Evolutionary conservation across 2,329 filamentous ascomycete genomes (phyloP), one percentile per base, ranked within the genome.

Genomic region (Tothia fuscella): DNA sequence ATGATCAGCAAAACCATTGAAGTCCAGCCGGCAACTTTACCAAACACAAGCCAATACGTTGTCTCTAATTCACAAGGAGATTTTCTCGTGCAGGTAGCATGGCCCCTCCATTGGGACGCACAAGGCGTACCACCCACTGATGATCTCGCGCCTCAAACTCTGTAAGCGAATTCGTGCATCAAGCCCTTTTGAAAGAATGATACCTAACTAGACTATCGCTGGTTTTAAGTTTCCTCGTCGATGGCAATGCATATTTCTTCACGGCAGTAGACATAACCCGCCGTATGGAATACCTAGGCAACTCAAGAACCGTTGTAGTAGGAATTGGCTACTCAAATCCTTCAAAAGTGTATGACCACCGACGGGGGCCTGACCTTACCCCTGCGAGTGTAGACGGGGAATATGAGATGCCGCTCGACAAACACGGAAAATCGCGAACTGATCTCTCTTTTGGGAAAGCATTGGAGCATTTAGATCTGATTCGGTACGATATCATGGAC

Each of bases 1-100:
- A 36, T 36, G 33, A n/a, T 22, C 33, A 22, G 17, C 21, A 22
- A n/a, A 5, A 12, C 25, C 10, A 12, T 13, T 16, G 22, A 38
- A 28, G 21, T 38, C 22, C 21, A 38, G 29, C 21, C 17, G 20
- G 36, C 36, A 13, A 20, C 36, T 7, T 21, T 21, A 6, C 13
- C 36, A 29, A 38, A 38, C 10, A 38, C 36, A 21, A 26, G 36
- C n/a, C 36, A 38, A 29, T 38, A 38, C 12, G 22, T 38, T 10
- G 5, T 25, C 22, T 13, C 25, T 13, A 38, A 17, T 2, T 17
- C 2, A 3, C 36, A 25, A 3, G 36, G 36, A 5, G 24, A 38
- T 29, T 38, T 38, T 6, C 16, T 41, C 16, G 19, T 41, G n/a
- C 38, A 41, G 16, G 28, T 32, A 2, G 25, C 38, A 19, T 41